Conservation (phyloP, 768 basidiomycete species). For the Hericium erinaceus region DNA sequence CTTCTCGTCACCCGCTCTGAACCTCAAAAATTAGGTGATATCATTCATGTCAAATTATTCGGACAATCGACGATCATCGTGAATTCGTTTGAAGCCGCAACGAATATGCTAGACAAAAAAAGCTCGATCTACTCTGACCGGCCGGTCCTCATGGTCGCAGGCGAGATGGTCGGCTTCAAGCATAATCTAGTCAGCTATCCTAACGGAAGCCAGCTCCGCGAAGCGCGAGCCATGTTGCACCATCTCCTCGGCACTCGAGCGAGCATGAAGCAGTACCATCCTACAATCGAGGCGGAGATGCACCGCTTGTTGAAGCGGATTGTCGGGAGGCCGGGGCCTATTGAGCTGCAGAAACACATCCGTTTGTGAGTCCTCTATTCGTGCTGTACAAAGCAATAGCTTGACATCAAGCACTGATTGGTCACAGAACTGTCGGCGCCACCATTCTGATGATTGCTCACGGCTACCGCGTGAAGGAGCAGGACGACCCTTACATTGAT, state of each 20-base stretch:
- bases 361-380: conserved; percentile 6
- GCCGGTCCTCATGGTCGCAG: conserved; percentile 13
- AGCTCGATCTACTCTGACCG: conserved; percentile 17
- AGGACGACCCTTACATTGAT: conserved; percentile 14
- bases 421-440: conserved; percentile 10
- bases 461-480: conserved; percentile 11
- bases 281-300: conserved; percentile 12
- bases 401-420: neutral
- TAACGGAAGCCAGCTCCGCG: conserved; percentile 11
- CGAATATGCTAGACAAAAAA: conserved; percentile 19
- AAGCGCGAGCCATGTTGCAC: conserved; percentile 13
- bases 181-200: conserved; percentile 12
- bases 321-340: conserved; percentile 5
- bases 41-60: no score
- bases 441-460: conserved; percentile 13
- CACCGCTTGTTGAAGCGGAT: conserved; percentile 6
- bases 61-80: conserved; percentile 6
- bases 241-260: conserved; percentile 10
- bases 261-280: conserved; percentile 11
- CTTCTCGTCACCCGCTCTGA: no score
- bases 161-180: conserved; percentile 13
- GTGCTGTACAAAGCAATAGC: no score
- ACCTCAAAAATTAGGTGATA: no score
- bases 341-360: conserved; percentile 9
- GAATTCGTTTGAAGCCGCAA: conserved; percentile 13